These are phyloP conservation scores for Theileria annulata DNA, from an alignment of 169 alveolate species.

Conservation along the genomic window DNA sequence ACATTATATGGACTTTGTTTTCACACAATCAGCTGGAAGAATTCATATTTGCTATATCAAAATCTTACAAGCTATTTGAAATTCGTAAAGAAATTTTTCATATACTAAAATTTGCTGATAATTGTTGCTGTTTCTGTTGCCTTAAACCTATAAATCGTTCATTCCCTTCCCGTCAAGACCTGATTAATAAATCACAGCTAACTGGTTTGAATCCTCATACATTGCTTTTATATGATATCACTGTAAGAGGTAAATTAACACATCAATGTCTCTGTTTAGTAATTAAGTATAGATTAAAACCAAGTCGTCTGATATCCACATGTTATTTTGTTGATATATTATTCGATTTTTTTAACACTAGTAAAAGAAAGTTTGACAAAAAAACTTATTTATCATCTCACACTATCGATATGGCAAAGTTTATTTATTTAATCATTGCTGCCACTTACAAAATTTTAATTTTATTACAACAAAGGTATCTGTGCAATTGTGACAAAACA, in stretches of 20 bases:
- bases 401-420: background rate
- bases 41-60: background rate
- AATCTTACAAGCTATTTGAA: background rate
- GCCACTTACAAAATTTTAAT: background rate
- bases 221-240: too few relatives aligned
- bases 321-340: background rate
- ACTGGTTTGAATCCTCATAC: too few relatives aligned
- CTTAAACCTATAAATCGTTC: too few relatives aligned
- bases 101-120: background rate
- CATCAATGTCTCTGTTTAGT: background rate
- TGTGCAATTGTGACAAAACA: too few relatives aligned
- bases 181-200: too few relatives aligned
- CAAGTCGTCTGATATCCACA: background rate
- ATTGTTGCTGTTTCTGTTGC: background rate
- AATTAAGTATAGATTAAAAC: background rate
- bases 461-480: too few relatives aligned
- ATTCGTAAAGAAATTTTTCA: background rate
- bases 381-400: background rate
- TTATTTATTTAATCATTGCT: background rate
- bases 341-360: background rate
- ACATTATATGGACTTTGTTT: background rate
- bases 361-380: background rate
- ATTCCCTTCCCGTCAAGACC: too few relatives aligned
- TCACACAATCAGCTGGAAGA: background rate
- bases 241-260: too few relatives aligned